Base-by-base conservation (phyloP, 2,329 filamentous ascomycete genomes). In the Verruconis gallopava region DNA sequence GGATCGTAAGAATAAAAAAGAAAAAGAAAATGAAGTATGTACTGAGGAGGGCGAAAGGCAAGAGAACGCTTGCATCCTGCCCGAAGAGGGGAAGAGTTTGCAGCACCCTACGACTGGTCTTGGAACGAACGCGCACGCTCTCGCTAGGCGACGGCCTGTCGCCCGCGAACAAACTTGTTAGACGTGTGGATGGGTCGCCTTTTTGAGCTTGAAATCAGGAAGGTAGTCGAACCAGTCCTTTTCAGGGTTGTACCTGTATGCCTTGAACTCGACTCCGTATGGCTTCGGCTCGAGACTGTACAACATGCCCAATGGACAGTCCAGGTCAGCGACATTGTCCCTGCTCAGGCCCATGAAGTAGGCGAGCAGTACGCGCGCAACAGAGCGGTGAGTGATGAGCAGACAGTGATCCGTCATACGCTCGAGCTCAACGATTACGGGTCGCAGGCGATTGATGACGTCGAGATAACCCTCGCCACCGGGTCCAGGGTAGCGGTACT, bases 211-310 rank as follows among this genome's bases (percentile, higher is more conserved):
- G 40, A 42, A 96, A 54, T 88, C 72, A n/a, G 80, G 82, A 36
- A 93, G 64, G 56, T 91, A 79, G 45, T 91, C 78, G 53, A 98
- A 98, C 72, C 80, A 85, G 48, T 81, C 77, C 15, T 66, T 73
- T 3, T 72, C 68, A 47, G 84, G 75, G 56, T 94, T 84, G 65
- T 94, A 98, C 47, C 79, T 76, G 68, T 93, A 98, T 1, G 86
- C 89, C 59, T 93, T 89, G 66, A 96, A 95, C 47, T 94, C 89
- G 45, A 95, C 88, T 12, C 91, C 91, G 51, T 98, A 98, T 1
- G 91, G 91, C 69, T 95, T 95, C 22, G 91, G 91, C 62, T 98
- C 89, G 37, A 98, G 81, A 51, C 86, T 84, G 60, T 93, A 98
- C 5, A 95, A 70, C 69, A 94, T 88, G 14, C 91, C 91, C 38